Conservation (phyloP, 495 filamentous ascomycete species). For the Immersiella caudata region DNA sequence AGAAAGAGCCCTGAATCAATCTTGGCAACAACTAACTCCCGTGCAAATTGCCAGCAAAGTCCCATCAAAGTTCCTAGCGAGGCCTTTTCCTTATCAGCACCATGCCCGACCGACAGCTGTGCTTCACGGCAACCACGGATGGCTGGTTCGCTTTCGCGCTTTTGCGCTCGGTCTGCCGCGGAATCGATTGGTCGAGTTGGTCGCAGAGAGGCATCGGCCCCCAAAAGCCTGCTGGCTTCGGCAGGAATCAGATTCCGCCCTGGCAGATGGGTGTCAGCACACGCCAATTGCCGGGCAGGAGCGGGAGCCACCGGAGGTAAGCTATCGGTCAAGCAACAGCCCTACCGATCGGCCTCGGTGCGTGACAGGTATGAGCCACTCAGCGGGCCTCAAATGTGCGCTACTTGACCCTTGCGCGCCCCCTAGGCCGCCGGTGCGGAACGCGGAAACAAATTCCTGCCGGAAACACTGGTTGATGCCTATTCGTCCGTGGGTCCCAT, state of each 20-base stretch:
- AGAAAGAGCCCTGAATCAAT: background rate
- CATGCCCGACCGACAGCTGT: background rate
- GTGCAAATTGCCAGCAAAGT: background rate
- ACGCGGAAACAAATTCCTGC: background rate
- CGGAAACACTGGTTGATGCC: background rate
- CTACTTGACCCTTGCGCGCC: background rate
- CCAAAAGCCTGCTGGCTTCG: background rate
- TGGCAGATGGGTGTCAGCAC: slow-evolving; percentile 1
- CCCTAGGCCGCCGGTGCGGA: background rate
- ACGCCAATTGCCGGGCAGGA: slow-evolving; percentile 11
- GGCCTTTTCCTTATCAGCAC: background rate
- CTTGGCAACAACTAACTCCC: background rate
- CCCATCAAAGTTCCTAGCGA: background rate
- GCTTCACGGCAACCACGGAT: background rate
- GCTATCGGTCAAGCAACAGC: slow-evolving; percentile 5
- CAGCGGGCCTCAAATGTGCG: slow-evolving; percentile 1
- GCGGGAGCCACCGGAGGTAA: background rate
- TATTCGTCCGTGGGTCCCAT: background rate
- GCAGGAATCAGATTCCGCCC: background rate
- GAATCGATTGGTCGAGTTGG: background rate
- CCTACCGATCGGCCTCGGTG: slow-evolving; percentile 17
- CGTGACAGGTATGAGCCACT: slow-evolving; percentile 17
- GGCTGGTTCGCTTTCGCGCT: background rate
- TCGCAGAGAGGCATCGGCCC: background rate
- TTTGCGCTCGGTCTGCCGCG: background rate